Evolutionary conservation across 1,139 yeast species (phyloP), one percentile per base, ranked within the genome.

Genomic region (Entelexis sorbosivorans): DNA sequence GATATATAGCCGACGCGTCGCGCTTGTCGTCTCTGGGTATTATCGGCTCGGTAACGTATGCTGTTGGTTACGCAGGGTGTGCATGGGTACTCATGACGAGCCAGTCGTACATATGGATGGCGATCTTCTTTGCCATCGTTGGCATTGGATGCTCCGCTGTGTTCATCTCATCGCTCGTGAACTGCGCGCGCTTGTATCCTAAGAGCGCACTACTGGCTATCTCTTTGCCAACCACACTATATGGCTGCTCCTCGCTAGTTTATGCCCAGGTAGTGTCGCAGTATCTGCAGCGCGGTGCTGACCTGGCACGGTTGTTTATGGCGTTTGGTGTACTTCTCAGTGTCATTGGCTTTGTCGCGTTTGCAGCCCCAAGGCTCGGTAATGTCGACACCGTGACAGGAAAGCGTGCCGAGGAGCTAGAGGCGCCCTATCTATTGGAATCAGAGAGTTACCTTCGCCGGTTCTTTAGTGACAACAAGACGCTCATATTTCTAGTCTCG

Each of bases 141-240:
- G 96, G 96, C 0, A 69, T 80, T 54, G 93, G 93, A 11, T 85
- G 96, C 0, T 81, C 94, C 5, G 73, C 94, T 5, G 70, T 86
- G 44, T 88, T 83, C 66, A 83, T 88, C 62, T 76, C 86, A 55
- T 78, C 88, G 44, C 70, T 88, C 55, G 72, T 88, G 34, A 83
- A 94, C 1, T 86, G 96, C 67, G 94, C 96, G 2, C 80, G 82
- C 59, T 76, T 87, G 26, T 84, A 79, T 61, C 94, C 95, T 0
- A 70, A 78, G 35, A 73, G 73, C 46, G 83, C 85, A 55, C 84
- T 95, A 2, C 68, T 89, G 55, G 84, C 95, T 38, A 87, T 91
- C 44, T 82, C 95, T 45, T 74, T 85, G 36, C 97, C 97, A 0
- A 89, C 91, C 4, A 78, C 94, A 0, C 82, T 84, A 57, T 88